A percentile compares a stretch with the other conserved stretches of the same genome.
Conservation (phyloP, 2,329 filamentous ascomycete species). For the Penicillium sp. region DNA sequence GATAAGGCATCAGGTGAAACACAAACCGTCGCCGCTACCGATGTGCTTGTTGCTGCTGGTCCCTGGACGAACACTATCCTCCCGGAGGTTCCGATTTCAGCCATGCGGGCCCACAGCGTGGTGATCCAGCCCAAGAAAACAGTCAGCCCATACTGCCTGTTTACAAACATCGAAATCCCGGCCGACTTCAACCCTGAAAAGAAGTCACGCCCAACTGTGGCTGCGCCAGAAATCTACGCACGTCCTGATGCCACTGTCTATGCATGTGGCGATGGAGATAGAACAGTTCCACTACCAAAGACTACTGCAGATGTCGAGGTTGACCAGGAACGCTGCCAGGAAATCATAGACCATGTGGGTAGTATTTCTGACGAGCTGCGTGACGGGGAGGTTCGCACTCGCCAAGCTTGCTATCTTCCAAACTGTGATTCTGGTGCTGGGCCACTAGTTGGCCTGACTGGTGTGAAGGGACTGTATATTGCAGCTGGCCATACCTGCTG, state of each 20-base stretch:
- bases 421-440: conserved; percentile 64
- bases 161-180: conserved; percentile 80
- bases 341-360: conserved; percentile 75
- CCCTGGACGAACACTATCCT: conserved; percentile 60
- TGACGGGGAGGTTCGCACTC: conserved; percentile 66
- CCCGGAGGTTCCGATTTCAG: conserved; percentile 57
- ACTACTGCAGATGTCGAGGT: conserved; percentile 73
- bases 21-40: conserved; percentile 56
- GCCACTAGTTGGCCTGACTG: conserved; percentile 75
- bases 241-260: conserved; percentile 87
- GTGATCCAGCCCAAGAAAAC: conserved; percentile 58
- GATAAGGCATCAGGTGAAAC: conserved; percentile 52
- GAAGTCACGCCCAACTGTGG: conserved; percentile 59
- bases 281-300: conserved; percentile 69
- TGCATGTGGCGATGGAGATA: conserved; percentile 88
- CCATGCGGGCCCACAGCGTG: conserved; percentile 63
- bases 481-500: conserved; percentile 94
- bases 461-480: conserved; percentile 71
- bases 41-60: conserved; percentile 61
- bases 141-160: conserved; percentile 55
- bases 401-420: conserved; percentile 92
- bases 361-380: conserved; percentile 59
- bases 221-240: conserved; percentile 91
- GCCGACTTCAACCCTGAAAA: conserved; percentile 54
- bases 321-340: conserved; percentile 75